Conservation (phyloP, 768 basidiomycete species). For the Rhizopogon roseolus region DNA sequence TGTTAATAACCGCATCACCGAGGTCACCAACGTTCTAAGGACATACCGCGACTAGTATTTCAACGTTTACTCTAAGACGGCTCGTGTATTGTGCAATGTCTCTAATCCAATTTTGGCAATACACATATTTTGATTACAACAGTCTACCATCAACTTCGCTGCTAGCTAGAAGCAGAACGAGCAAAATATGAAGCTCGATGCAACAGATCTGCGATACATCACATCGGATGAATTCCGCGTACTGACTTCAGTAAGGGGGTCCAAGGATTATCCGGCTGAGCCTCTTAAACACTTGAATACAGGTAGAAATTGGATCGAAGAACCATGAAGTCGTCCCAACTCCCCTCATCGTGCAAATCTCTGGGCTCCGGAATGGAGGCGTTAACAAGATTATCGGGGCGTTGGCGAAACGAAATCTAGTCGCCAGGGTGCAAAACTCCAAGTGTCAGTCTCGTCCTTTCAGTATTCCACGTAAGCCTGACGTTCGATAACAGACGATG, state of each 20-base stretch:
- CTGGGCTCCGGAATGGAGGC: constrained; percentile 87
- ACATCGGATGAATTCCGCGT: constrained; percentile 92
- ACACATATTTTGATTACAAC: neutral
- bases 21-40: neutral
- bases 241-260: constrained; percentile 71
- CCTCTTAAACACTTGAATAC: neutral
- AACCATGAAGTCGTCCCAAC: constrained; percentile 97
- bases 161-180: neutral
- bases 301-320: constrained; percentile 98
- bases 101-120: neutral
- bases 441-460: constrained; percentile 58
- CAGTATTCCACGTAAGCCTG: neutral
- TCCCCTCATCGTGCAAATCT: constrained; percentile 84
- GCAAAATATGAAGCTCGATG: constrained; percentile 80
- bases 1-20: neutral
- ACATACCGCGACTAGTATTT: neutral
- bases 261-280: neutral
- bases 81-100: too few species aligned
- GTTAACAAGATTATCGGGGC: constrained; percentile 90
- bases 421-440: constrained; percentile 85
- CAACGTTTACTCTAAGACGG: neutral
- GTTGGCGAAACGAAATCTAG: constrained; percentile 87
- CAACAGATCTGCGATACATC: constrained; percentile 90
- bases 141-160: neutral
- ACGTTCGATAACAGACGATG: constrained; percentile 66